Evolutionary conservation across 768 basidiomycete species (phyloP), one percentile per base, ranked within the genome.

Genomic region (Naganishia friedmannii): DNA sequence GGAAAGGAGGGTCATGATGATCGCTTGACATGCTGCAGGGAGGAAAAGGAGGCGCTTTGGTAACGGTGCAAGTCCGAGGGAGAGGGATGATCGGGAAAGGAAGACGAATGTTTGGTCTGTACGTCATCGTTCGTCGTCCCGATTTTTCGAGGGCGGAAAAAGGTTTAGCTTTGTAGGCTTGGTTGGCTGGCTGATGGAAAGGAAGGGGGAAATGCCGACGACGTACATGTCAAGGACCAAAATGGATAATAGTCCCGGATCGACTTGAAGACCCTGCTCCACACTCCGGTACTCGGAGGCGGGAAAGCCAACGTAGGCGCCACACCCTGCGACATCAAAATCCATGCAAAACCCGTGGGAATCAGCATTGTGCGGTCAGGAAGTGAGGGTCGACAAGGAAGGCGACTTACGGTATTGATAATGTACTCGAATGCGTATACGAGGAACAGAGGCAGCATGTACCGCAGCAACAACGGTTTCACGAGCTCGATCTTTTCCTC

Each of bases 161-260:
- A n/a, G n/a, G n/a, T n/a, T n/a, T n/a, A n/a, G n/a, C n/a, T n/a
- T n/a, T n/a, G n/a, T n/a, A n/a, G n/a, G n/a, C n/a, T n/a, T n/a
- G n/a, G n/a, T n/a, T n/a, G n/a, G n/a, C 34, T 37, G 34, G 34
- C 34, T 5, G 34, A 37, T 37, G 4, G 34, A 12, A 12, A 37
- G 34, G 66, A 7, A 23, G 6, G 48, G 23, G 58, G 21, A n/a
- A 42, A 6, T 21, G 19, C 21, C 4, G 8, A 46, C 3, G 42
- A 34, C 69, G 56, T 71, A 73, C 72, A 76, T 6, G 73, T 74
- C 23, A 77, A 65, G 21, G 73, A 74, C 91, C 93, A 96, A 48
- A 95, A 85, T 1, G 93, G 93, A 81, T 97, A 97, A 78, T 93
- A 98, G 77, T 97, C 95, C 45, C 92, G 85, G 23, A 93, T 84